phyloP scores from a whole-genome alignment of 169 alveolate genomes.

The Theileria equi region DNA sequence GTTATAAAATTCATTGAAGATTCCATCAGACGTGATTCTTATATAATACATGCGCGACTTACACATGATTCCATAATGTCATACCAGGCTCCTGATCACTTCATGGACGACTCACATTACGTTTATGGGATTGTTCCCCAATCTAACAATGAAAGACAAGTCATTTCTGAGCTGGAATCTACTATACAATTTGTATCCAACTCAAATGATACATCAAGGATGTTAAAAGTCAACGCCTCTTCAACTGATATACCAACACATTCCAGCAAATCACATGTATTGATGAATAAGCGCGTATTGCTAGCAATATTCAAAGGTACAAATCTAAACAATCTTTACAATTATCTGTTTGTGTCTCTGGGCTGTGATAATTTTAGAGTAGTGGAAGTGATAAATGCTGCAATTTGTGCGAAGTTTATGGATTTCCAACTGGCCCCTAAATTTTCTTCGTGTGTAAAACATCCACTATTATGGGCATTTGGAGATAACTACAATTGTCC shows the following conservation, averaged over 20 bases:
- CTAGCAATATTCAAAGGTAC: constrained; percentile 53
- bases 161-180: constrained; percentile 22
- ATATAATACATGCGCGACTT: constrained; percentile 16
- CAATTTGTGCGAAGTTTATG: constrained; percentile 56
- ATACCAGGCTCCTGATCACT: not conserved
- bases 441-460: not conserved
- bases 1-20: constrained; percentile 24
- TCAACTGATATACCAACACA: too few species aligned
- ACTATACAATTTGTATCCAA: constrained; percentile 7
- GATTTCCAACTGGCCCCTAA: constrained; percentile 62
- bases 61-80: constrained; percentile 1
- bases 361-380: constrained; percentile 68
- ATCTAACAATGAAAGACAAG: constrained; percentile 24
- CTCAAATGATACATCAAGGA: not conserved
- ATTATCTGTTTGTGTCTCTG: constrained; percentile 58
- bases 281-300: constrained; percentile 55
- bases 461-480: constrained; percentile 59
- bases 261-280: not conserved
- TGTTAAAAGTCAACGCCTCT: not conserved
- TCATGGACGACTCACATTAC: not conserved
- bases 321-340: constrained; percentile 64
- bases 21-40: constrained; percentile 24
- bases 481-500: constrained; percentile 24
- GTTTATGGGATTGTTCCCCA: not conserved
- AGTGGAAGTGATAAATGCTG: constrained; percentile 55